Percentiles rank a stretch among this genome's conserved stretches.
Evolutionary conservation across 1,284 basidiomycete genomes (phyloP).

Genomic region (Ceratobasidium sp.): DNA sequence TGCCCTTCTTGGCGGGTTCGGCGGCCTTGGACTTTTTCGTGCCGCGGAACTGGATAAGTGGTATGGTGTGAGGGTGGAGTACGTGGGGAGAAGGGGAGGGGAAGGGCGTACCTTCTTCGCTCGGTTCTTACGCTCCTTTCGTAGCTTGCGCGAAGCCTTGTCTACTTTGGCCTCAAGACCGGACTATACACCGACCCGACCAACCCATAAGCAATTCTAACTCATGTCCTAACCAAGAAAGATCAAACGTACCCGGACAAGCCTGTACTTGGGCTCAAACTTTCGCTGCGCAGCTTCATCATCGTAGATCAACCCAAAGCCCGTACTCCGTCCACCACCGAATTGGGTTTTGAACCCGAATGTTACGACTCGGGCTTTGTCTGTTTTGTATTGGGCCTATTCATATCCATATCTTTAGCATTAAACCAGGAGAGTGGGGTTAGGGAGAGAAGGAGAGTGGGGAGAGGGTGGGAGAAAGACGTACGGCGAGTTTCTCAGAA

Average conservation of each 20-base stretch:
- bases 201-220: background rate
- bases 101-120: conserved; percentile 85
- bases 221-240: background rate
- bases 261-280: conserved; percentile 97
- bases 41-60: conserved; percentile 77
- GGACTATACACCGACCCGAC: conserved; percentile 65
- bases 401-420: background rate
- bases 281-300: conserved; percentile 94
- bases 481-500: conserved; percentile 78
- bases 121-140: conserved; percentile 99
- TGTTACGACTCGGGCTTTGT: conserved; percentile 76
- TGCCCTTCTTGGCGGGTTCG: conserved; percentile 89
- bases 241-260: conserved; percentile 84
- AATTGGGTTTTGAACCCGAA: conserved; percentile 93
- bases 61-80: conserved; percentile 23
- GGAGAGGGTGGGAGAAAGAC: background rate
- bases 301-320: conserved; percentile 98
- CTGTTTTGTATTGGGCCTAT: conserved; percentile 69
- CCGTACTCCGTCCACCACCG: conserved; percentile 98
- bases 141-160: conserved; percentile 95
- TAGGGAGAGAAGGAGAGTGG: background rate
- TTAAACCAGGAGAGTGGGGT: background rate
- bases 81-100: background rate
- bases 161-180: conserved; percentile 89
- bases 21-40: conserved; percentile 94